phyloP scores from a whole-genome alignment of 305 asterid species.

The Fraxinus greggii region DNA sequence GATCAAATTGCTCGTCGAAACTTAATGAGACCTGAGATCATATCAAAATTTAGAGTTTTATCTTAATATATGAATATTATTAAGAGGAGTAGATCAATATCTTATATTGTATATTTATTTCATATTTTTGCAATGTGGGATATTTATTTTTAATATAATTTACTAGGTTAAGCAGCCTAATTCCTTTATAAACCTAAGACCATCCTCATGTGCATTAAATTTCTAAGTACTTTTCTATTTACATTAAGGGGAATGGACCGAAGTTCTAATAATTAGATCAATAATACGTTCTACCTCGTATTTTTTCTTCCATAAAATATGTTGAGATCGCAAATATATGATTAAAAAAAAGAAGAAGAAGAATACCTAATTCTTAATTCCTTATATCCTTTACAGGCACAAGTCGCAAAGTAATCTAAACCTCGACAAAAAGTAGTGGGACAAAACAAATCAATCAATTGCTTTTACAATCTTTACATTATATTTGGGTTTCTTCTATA shows the following conservation, averaged over 20 bases:
- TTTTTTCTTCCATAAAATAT: background rate
- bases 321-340: background rate
- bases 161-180: background rate
- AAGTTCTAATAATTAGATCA: background rate
- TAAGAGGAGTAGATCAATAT: background rate
- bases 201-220: background rate
- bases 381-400: background rate
- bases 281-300: background rate
- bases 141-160: background rate
- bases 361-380: background rate
- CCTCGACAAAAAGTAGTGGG: background rate
- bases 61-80: background rate
- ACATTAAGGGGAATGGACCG: background rate
- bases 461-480: slow-evolving; percentile 24
- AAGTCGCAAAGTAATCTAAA: background rate
- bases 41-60: background rate
- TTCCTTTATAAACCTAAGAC: background rate
- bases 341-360: background rate
- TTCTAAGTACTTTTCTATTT: background rate
- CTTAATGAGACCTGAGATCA: background rate
- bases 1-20: too few species aligned
- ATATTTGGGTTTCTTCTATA: slow-evolving; percentile 4
- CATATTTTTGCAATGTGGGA: background rate
- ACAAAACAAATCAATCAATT: slow-evolving; percentile 26
- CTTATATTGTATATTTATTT: background rate